A percentile compares a stretch with the other conserved stretches of the same genome.
Evolutionary conservation across 1,284 basidiomycete species (phyloP).

Genomic region (Malassezia globosa): DNA sequence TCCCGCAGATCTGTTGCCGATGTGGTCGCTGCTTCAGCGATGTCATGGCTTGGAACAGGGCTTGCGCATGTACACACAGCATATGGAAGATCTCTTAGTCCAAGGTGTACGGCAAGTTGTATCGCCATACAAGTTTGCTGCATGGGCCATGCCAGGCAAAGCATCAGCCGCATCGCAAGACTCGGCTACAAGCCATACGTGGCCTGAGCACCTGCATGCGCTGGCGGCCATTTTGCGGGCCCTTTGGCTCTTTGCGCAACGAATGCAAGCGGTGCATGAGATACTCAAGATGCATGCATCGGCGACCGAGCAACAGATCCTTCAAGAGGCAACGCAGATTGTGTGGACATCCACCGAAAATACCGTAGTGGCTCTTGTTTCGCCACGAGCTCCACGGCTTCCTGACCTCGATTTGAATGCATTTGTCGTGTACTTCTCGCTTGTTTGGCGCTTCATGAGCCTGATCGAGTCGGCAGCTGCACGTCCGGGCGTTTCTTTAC

Average conservation of each 20-base stretch:
- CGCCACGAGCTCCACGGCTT: conserved; percentile 59
- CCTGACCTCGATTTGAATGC: conserved; percentile 59
- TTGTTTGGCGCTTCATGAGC: conserved; percentile 79
- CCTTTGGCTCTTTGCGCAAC: conserved; percentile 3
- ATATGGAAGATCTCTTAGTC: not conserved
- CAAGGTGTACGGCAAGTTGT: not conserved
- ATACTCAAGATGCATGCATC: not conserved
- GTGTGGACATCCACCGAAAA: conserved; percentile 5
- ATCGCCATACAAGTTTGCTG: not conserved
- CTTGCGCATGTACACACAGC: not conserved
- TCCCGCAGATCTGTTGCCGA: not conserved
- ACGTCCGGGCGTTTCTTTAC: conserved; percentile 79
- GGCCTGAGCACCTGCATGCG: conserved; percentile 1
- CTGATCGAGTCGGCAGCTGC: conserved; percentile 70
- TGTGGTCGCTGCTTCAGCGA: conserved; percentile 3
- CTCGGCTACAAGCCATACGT: too few species aligned
- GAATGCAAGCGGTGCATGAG: not conserved
- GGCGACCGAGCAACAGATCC: not conserved
- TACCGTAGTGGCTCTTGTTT: conserved; percentile 47
- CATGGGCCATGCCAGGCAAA: not conserved
- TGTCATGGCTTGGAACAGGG: not conserved
- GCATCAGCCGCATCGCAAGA: not conserved
- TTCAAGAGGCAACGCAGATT: not conserved
- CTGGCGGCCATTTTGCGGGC: conserved; percentile 4
- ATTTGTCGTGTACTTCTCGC: conserved; percentile 71